Conservation (phyloP, 371 early-diverging fungal species). For the Parasitella parasitica region DNA sequence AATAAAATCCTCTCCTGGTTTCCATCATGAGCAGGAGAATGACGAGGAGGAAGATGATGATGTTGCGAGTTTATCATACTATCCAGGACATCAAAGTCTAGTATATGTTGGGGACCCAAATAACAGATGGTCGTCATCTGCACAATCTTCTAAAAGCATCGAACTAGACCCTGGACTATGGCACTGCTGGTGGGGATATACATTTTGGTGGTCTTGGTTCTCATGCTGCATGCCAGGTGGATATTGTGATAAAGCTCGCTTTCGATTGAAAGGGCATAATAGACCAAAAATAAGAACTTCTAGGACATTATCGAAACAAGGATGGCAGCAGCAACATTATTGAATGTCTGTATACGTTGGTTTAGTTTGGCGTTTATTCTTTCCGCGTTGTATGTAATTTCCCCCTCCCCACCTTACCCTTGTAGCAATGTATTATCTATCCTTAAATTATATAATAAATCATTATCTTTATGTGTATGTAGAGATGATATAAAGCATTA, state of each 20-base stretch:
- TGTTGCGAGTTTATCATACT: slow-evolving; percentile 17
- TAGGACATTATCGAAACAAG: slow-evolving; percentile 16
- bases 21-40: not conserved
- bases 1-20: not conserved
- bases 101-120: slow-evolving; percentile 10
- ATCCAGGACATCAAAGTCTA: slow-evolving; percentile 33
- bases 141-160: slow-evolving; percentile 41
- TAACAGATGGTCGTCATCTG: slow-evolving; percentile 16
- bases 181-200: slow-evolving; percentile 46
- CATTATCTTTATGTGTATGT: no score
- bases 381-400: no score
- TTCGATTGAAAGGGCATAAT: slow-evolving; percentile 13
- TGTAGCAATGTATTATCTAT: no score
- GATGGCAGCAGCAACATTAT: slow-evolving; percentile 23
- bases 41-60: slow-evolving; percentile 24
- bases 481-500: no score
- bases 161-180: slow-evolving; percentile 40
- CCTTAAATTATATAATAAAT: no score
- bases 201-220: slow-evolving; percentile 48
- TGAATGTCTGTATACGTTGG: not conserved
- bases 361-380: no score
- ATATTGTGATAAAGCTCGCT: slow-evolving; percentile 39
- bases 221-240: slow-evolving; percentile 53
- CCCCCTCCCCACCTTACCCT: no score
- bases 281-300: slow-evolving; percentile 1